phyloP scores from a whole-genome alignment of 768 basidiomycete genomes.

The Cantharellus cinnabarinus region DNA sequence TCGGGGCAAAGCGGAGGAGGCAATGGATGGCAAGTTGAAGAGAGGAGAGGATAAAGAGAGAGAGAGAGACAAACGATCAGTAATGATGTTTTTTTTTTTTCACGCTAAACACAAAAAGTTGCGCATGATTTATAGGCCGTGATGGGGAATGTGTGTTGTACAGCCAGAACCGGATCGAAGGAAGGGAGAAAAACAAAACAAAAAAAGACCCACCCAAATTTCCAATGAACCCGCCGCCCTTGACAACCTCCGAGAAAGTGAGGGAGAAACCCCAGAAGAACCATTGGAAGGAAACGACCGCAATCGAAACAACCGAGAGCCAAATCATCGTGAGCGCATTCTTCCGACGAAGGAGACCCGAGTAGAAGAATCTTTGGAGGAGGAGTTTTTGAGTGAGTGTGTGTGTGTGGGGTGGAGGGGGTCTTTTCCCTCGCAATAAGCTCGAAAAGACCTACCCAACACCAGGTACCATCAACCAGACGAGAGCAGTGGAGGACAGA shows the following conservation, averaged over 20 bases:
- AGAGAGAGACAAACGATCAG: not conserved
- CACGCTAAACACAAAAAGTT: no score
- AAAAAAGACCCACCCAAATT: slow-evolving; percentile 42
- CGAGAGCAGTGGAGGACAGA: slow-evolving; percentile 54
- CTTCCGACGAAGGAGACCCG: slow-evolving; percentile 77
- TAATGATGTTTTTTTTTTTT: not conserved
- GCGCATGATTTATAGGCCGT: no score
- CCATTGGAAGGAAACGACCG: slow-evolving; percentile 62
- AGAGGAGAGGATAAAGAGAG: not conserved
- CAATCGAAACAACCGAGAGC: slow-evolving; percentile 54
- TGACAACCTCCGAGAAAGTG: slow-evolving; percentile 63
- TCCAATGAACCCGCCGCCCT: slow-evolving; percentile 45
- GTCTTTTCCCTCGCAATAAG: not conserved
- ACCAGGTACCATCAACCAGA: slow-evolving; percentile 71
- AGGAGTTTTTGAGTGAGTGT: not conserved
- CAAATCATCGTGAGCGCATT: slow-evolving; percentile 86
- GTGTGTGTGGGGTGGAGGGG: not conserved
- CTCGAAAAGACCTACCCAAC: slow-evolving; percentile 25
- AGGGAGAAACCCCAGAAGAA: slow-evolving; percentile 96
- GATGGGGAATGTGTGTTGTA: not conserved
- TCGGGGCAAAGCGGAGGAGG: not conserved
- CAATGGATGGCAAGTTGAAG: not conserved
- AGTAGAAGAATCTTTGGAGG: slow-evolving; percentile 43
- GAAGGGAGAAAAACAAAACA: not conserved
- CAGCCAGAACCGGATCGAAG: no score